Conservation (phyloP, 768 basidiomycete genomes). For the Mycena vitilis region DNA sequence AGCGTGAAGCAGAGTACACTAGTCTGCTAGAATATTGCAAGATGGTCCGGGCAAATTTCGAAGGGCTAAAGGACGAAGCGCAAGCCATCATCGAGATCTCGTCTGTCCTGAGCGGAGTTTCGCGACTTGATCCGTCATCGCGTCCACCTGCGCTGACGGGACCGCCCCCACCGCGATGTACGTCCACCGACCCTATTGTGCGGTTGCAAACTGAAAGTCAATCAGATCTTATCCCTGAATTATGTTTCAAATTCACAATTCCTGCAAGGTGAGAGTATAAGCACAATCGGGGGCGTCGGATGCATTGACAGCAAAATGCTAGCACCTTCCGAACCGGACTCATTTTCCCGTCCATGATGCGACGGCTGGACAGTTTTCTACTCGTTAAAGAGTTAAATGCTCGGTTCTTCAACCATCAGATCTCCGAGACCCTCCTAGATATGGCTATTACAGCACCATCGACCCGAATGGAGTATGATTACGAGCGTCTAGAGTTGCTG, state of each 20-base stretch:
- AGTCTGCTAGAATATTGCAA: constrained; percentile 78
- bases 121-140: constrained; percentile 69
- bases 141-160: constrained; percentile 50
- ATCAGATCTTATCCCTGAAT: constrained; percentile 86
- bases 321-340: constrained; percentile 77
- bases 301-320: constrained; percentile 15
- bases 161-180: constrained; percentile 70
- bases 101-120: constrained; percentile 60
- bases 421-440: constrained; percentile 71
- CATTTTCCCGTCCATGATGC: constrained; percentile 79
- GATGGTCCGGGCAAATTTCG: constrained; percentile 68
- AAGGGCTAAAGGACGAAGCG: constrained; percentile 66
- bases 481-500: constrained; percentile 86
- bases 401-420: constrained; percentile 69
- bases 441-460: constrained; percentile 79
- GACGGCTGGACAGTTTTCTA: constrained; percentile 78
- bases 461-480: constrained; percentile 76
- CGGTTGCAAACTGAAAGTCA: constrained; percentile 12
- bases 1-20: constrained; percentile 72
- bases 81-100: constrained; percentile 82
- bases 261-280: constrained; percentile 70
- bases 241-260: constrained; percentile 77
- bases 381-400: constrained; percentile 85
- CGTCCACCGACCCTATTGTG: constrained; percentile 34
- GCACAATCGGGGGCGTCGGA: not conserved